These are phyloP conservation scores for Coleophoma crateriformis DNA, from an alignment of 2,329 filamentous ascomycete genomes.

Conservation along the genomic window DNA sequence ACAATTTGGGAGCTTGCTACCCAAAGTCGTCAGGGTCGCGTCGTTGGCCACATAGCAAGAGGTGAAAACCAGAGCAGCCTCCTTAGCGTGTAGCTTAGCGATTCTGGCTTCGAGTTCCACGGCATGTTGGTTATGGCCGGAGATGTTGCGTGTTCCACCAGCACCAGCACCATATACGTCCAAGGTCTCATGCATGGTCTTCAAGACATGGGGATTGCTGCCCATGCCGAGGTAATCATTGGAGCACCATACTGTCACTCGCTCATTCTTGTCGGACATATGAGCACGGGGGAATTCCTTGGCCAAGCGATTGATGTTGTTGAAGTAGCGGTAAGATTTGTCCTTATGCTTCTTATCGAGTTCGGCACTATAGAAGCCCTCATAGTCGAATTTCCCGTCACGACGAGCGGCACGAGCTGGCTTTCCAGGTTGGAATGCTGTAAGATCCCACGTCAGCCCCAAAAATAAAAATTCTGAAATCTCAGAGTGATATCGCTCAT, in stretches of 20 bases:
- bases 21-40: constrained; percentile 91
- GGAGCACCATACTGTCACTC: constrained; percentile 97
- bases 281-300: constrained; percentile 95
- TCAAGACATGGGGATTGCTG: constrained; percentile 78
- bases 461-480: constrained; percentile 22
- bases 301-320: constrained; percentile 98
- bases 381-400: constrained; percentile 75
- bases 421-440: constrained; percentile 13
- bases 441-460: background rate
- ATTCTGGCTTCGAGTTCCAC: constrained; percentile 76
- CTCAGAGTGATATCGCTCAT: constrained; percentile 7
- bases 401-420: constrained; percentile 13
- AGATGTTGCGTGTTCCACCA: constrained; percentile 95
- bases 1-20: constrained; percentile 92
- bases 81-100: constrained; percentile 86
- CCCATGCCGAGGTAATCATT: constrained; percentile 99
- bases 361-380: constrained; percentile 80
- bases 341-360: constrained; percentile 99
- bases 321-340: constrained; percentile 99
- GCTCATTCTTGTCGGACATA: constrained; percentile 75
- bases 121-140: constrained; percentile 93
- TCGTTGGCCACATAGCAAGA: constrained; percentile 99
- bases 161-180: constrained; percentile 94
- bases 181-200: constrained; percentile 89
- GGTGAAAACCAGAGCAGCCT: constrained; percentile 88